Conservation (phyloP, 108 stramenopile species). For the Poteriospumella lacustris region DNA sequence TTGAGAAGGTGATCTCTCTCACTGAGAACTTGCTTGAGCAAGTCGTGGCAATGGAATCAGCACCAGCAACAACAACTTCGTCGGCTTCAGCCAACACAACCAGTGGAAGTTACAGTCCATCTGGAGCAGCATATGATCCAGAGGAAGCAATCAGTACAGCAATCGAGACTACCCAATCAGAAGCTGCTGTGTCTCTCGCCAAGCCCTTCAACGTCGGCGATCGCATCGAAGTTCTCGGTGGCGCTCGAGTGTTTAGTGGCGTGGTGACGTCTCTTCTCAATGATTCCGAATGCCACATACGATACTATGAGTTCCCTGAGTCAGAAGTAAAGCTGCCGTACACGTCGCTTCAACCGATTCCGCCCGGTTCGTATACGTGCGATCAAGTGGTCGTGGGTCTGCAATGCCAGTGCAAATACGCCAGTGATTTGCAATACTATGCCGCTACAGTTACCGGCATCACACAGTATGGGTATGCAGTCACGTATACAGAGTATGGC, state of each 20-base stretch:
- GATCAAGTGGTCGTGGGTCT: constrained; percentile 9
- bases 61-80: too few relatives aligned
- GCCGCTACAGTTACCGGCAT: constrained; percentile 35
- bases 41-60: neutral
- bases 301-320: neutral
- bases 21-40: constrained; percentile 12
- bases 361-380: neutral
- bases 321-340: constrained; percentile 10
- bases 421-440: constrained; percentile 31
- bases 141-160: too few relatives aligned
- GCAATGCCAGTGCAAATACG: constrained; percentile 18
- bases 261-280: neutral
- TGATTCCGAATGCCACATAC: constrained; percentile 1
- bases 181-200: too few relatives aligned
- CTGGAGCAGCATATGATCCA: too few relatives aligned
- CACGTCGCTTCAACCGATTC: neutral
- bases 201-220: neutral
- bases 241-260: neutral
- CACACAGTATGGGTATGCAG: constrained; percentile 44
- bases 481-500: constrained; percentile 49
- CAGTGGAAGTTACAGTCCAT: too few relatives aligned
- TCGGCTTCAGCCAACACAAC: too few relatives aligned
- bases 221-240: neutral
- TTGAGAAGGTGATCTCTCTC: neutral
- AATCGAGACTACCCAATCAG: too few relatives aligned